A percentile compares a stretch with the other conserved stretches of the same genome.
phyloP scores from a whole-genome alignment of 768 basidiomycete genomes.

The Suillus hirtellus region DNA sequence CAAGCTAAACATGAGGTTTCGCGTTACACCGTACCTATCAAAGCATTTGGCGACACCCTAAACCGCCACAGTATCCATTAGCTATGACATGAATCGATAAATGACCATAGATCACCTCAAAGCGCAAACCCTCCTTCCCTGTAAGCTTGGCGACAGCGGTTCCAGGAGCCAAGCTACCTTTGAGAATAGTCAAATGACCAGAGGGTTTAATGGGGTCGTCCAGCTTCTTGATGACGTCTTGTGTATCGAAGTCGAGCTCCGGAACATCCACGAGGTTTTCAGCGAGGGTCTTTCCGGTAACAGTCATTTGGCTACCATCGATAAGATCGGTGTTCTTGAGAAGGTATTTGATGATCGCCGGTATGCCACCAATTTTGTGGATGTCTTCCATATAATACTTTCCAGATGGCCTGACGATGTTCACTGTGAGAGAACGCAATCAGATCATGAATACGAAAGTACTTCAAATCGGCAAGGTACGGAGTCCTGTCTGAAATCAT shows the following conservation, averaged over 20 bases:
- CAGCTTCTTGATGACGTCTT: conserved; percentile 74
- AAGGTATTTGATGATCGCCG: conserved; percentile 82
- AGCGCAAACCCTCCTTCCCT: conserved; percentile 85
- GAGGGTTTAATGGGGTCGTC: conserved; percentile 82
- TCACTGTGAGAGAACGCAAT: conserved; percentile 10
- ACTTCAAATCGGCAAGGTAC: conserved; percentile 83
- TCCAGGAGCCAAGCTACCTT: conserved; percentile 86
- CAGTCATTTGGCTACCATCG: conserved; percentile 81
- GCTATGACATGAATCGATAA: conserved; percentile 4
- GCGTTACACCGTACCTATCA: conserved; percentile 49
- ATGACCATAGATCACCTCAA: conserved; percentile 54
- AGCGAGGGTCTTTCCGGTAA: conserved; percentile 88
- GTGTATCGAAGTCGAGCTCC: conserved; percentile 68
- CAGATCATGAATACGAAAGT: conserved; percentile 24
- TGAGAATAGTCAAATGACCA: conserved; percentile 84
- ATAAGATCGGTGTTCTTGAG: conserved; percentile 76
- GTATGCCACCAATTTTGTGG: conserved; percentile 83
- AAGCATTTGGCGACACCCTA: conserved; percentile 79
- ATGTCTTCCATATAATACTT: conserved; percentile 91
- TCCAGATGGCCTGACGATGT: conserved; percentile 63
- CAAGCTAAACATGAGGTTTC: background rate
- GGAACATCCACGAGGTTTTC: conserved; percentile 81
- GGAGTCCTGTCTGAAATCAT: conserved; percentile 76
- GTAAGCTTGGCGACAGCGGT: conserved; percentile 92
- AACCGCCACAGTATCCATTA: conserved; percentile 3